Evolutionary conservation across 495 filamentous ascomycete species (phyloP), one percentile per base, ranked within the genome.

Genomic region (Cairneyella variabilis): DNA sequence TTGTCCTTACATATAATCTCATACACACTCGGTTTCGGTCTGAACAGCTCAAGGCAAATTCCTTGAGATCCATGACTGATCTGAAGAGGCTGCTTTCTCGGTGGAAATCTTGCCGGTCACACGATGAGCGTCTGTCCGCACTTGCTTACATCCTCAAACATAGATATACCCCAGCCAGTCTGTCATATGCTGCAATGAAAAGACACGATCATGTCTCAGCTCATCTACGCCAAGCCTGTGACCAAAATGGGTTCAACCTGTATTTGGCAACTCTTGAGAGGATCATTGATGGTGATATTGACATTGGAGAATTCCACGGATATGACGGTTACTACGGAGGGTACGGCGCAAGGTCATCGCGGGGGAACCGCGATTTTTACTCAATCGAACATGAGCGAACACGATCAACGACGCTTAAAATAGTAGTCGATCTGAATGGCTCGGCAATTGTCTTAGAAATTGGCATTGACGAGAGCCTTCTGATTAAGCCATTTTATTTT

Each of bases 1-100:
- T 74, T 43, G 76, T 80, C 17, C 57, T 83, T 16, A 76, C 73
- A 0, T 84, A 79, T 62, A 84, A 82, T 54, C 69, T 84, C 17
- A 68, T 73, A 11, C 65, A 75, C 32, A 51, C 42, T 16, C 47
- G 25, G 9, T 49, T 40, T 11, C 44, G 18, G 6, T 30, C 51
- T 6, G 21, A 61, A 7, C 44, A 62, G 5, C 50, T 63, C 1
- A 10, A 56, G 32, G 36, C 54, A 7, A 43, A 17, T 36, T 61
- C 27, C 25, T 54, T 48, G 46, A 55, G 36, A 9, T 18, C 44
- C 20, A 48, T 76, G 54, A 62, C 37, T 32, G 26, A n/a, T 16
- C 21, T 59, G 39, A 41, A 22, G 25, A 17, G 1, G 12, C 4
- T 48, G 18, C 25, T 60, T 6, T 36, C 41, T 6, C 16, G 39